Percentiles rank a stretch among this genome's conserved stretches.
Conservation (phyloP, 1,139 yeast species). For the Candida albicans region DNA sequence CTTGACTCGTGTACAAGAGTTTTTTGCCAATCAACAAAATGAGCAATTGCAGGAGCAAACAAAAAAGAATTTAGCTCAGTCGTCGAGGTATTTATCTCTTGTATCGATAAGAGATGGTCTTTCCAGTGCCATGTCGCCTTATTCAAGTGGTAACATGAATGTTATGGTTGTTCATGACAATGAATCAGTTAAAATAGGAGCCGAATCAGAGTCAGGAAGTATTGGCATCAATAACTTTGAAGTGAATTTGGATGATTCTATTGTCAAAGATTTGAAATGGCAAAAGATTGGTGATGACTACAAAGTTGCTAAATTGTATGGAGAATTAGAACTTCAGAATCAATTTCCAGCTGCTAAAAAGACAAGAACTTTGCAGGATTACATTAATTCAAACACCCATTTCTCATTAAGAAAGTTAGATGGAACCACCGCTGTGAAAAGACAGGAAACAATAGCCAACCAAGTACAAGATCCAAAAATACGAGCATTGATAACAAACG, state of each 20-base stretch:
- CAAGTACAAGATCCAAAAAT: slow-evolving; percentile 12
- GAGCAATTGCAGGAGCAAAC: slow-evolving; percentile 25
- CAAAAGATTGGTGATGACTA: slow-evolving; percentile 80
- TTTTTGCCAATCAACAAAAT: slow-evolving; percentile 35
- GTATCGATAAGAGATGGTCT: slow-evolving; percentile 35
- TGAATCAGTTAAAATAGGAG: slow-evolving; percentile 52
- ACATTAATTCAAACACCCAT: slow-evolving; percentile 36
- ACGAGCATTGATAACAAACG: slow-evolving; percentile 17
- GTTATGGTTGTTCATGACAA: slow-evolving; percentile 39
- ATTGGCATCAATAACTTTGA: slow-evolving; percentile 63
- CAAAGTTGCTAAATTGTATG: slow-evolving; percentile 79
- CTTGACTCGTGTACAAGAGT: slow-evolving; percentile 25
- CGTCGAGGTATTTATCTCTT: slow-evolving; percentile 35
- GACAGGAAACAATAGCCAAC: slow-evolving; percentile 8
- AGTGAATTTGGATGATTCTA: slow-evolving; percentile 65
- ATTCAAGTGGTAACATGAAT: slow-evolving; percentile 26
- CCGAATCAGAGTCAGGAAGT: slow-evolving; percentile 32
- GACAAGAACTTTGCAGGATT: slow-evolving; percentile 27
- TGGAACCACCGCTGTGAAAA: slow-evolving; percentile 8
- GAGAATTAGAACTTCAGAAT: slow-evolving; percentile 56
- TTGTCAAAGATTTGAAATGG: slow-evolving; percentile 73
- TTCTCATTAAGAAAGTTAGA: slow-evolving; percentile 36
- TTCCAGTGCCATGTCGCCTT: slow-evolving; percentile 20
- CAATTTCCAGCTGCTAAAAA: slow-evolving; percentile 16
- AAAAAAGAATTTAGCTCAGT: slow-evolving; percentile 23